Conservation (phyloP, 192 early-diverging fungal species). For the Coemansia sp. region DNA sequence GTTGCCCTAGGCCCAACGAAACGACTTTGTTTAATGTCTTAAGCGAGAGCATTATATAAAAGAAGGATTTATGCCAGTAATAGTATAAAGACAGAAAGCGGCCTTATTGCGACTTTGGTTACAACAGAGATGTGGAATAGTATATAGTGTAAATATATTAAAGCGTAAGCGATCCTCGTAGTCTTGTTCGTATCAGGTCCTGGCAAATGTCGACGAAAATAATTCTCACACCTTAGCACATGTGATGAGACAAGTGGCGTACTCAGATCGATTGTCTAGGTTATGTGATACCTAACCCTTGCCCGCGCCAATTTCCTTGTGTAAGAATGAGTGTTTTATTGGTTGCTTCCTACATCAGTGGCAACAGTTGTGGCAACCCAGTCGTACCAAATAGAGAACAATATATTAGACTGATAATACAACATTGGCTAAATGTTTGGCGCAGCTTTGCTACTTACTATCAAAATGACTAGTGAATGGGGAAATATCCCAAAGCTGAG, state of each 20-base stretch:
- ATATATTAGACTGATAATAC: not conserved
- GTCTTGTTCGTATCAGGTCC: not conserved
- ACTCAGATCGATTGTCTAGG: not conserved
- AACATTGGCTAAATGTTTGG: not conserved
- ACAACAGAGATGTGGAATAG: not conserved
- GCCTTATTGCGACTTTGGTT: not conserved
- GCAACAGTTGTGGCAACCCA: too few relatives aligned
- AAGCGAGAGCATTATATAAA: not conserved
- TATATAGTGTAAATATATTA: too few relatives aligned
- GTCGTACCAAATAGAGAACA: not conserved
- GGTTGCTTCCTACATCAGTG: too few relatives aligned
- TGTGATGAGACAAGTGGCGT: not conserved
- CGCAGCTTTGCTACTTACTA: not conserved
- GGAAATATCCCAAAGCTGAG: not conserved
- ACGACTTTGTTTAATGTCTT: not conserved
- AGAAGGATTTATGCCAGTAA: not conserved
- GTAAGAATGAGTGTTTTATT: not conserved
- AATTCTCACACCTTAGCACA: not conserved
- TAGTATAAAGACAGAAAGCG: not conserved
- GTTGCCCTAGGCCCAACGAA: not conserved
- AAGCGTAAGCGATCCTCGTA: too few relatives aligned
- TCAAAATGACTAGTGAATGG: not conserved
- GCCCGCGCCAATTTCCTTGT: not conserved
- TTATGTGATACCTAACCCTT: not conserved
- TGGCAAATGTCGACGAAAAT: not conserved